Evolutionary conservation across 192 early-diverging fungal species (phyloP), one percentile per base, ranked within the genome.

Genomic region (Linnemannia zychae): DNA sequence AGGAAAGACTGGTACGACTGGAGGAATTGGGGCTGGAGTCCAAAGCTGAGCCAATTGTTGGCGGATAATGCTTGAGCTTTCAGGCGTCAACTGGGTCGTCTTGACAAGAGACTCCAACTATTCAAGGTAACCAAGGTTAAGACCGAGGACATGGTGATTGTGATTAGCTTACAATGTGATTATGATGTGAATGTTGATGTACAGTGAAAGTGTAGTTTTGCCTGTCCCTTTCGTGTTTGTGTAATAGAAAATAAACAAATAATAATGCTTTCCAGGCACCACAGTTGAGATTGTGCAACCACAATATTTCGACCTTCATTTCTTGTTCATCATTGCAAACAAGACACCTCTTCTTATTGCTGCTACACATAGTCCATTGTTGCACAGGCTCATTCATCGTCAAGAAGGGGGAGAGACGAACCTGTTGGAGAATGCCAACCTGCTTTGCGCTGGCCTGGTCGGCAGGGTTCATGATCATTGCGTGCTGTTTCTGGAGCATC

Each of bases 81-180:
- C 87, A 7, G 85, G 78, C 22, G 90, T 90, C 24, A 82, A 66
- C 18, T 79, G 69, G 7, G 91, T 90, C 20, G 81, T 88, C 81
- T 90, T 81, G 31, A 92, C 82, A 12, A 87, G 84, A 52, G 80
- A 74, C 57, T 87, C 77, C 16, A 92, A 67, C 91, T 92, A 84
- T 22, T 75, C 40, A 60, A 48, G 31, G 53, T 68, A 31, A 47
- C 28, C 34, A 49, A 63, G 9, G 16, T 18, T n/a, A n/a, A n/a
- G n/a, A n/a, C n/a, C 4, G 48, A 28, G 49, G 38, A 57, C 36
- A 60, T 74, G 47, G 67, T 38, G 57, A 63, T 63, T 24, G 57
- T 4, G 57, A 63, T 63, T 63, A 63, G 57, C n/a, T 63, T 24
- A 31, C 57, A 31, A 16, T 3, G 57, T 63, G 57, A 33, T 63